Base-by-base conservation (phyloP, 106 monocot species). In the Dioscorea dumetorum region DNA sequence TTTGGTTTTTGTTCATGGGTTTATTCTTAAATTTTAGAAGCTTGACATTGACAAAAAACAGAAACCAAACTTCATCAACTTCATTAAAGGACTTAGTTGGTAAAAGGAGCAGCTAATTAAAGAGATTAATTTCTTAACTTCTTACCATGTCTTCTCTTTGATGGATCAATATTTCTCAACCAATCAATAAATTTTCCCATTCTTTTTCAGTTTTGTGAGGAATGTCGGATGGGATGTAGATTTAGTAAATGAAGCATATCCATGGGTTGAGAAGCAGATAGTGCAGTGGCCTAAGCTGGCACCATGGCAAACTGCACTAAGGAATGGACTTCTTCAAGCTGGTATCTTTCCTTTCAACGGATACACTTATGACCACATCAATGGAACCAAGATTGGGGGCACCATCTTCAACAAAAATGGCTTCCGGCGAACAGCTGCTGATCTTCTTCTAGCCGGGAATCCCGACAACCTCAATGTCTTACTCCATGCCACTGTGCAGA, bases 341-440 rank as follows among this genome's bases (percentile, higher is more conserved):
- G 91, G 91, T 1, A 74, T 91, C 5, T 76, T 79, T 0, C 91
- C 91, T 0, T 91, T 77, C 79, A 91, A 91, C 20, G 91, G 91
- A 49, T 91, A 76, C 87, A 91, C 86, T 5, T 91, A 77, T 16
- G 87, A 91, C 59, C 91, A 91, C 57, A n/a, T 91, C 17, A 77
- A 81, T 8, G 91, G 91, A 4, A 91, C 91, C 15, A 91, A 91
- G 69, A 74, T 87, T 17, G 91, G 86, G 5, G 91, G 87, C 63
- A 91, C 86, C 16, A 81, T 91, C 71, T 91, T 91, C 72, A 72
- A 79, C 62, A 76, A 75, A 74, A 24, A 69, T 22, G 91, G 91
- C 3, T 80, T 62, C 68, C 84, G 91, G 20, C 63, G 49, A 60
- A 87, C 91, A 0, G 91, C 91, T 18, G 91, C 86, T 22, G 81